Percentiles rank a stretch among this genome's conserved stretches.
phyloP scores from a whole-genome alignment of 805 yeast genomes.

The Saccharomyces kudriavzevii region DNA sequence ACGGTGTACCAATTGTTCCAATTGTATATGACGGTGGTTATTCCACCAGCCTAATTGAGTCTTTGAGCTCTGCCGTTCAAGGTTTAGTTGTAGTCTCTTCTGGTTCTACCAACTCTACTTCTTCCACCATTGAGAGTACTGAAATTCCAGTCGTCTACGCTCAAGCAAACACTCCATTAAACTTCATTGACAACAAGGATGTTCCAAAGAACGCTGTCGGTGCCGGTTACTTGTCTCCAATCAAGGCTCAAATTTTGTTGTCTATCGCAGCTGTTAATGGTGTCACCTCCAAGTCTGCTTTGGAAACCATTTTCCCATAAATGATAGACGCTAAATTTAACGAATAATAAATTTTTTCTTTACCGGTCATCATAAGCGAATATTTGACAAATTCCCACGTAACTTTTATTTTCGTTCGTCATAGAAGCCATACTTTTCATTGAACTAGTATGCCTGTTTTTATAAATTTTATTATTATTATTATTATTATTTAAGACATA shows the following conservation, averaged over 20 bases:
- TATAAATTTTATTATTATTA: background rate
- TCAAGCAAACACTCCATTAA: conserved; percentile 13
- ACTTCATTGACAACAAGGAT: conserved; percentile 11
- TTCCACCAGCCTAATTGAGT: conserved; percentile 10
- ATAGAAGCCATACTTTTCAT: background rate
- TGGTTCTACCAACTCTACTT: conserved; percentile 14
- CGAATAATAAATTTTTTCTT: background rate
- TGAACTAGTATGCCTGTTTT: background rate
- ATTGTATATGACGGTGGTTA: conserved; percentile 24
- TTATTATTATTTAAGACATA: background rate
- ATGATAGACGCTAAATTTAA: background rate
- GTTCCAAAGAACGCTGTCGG: conserved; percentile 24
- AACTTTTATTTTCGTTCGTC: background rate
- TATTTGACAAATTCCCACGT: background rate
- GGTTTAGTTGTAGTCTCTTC: conserved; percentile 25
- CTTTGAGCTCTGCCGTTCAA: conserved; percentile 14
- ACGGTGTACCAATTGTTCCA: conserved; percentile 19
- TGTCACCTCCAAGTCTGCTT: conserved; percentile 9
- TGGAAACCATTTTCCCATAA: conserved; percentile 8
- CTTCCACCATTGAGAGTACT: conserved; percentile 10
- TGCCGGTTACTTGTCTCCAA: conserved; percentile 28
- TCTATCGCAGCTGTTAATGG: conserved; percentile 25
- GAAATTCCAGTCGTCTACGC: conserved; percentile 26
- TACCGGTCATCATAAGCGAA: background rate
- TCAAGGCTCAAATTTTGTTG: conserved; percentile 27